A percentile compares a stretch with the other conserved stretches of the same genome.
phyloP scores from a whole-genome alignment of 2,329 filamentous ascomycete species.

The Fusarium aywerte region DNA sequence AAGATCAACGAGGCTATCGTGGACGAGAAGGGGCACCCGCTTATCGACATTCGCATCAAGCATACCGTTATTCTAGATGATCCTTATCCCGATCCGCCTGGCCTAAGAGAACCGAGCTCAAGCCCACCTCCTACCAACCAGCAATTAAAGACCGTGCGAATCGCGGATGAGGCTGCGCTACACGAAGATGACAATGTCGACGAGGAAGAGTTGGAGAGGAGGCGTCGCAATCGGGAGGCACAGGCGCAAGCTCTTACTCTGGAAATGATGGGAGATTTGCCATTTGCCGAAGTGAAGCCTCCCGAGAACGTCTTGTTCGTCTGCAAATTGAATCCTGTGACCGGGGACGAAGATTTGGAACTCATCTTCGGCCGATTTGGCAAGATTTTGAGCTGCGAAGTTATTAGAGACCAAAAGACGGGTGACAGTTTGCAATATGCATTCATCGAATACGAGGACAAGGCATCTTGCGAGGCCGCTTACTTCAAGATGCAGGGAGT shows the following conservation, averaged over 20 bases:
- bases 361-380: slow-evolving; percentile 98
- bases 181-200: slow-evolving; percentile 77
- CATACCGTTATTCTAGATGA: slow-evolving; percentile 94
- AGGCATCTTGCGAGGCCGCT: slow-evolving; percentile 90
- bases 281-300: slow-evolving; percentile 96
- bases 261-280: slow-evolving; percentile 97
- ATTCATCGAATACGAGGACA: slow-evolving; percentile 96
- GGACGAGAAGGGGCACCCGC: slow-evolving; percentile 84
- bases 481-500: slow-evolving; percentile 99
- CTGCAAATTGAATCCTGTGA: slow-evolving; percentile 98
- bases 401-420: slow-evolving; percentile 92
- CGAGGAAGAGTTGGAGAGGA: slow-evolving; percentile 81
- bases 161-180: slow-evolving; percentile 87
- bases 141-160: slow-evolving; percentile 90
- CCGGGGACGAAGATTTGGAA: slow-evolving; percentile 91
- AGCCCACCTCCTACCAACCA: slow-evolving; percentile 85
- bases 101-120: slow-evolving; percentile 78
- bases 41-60: slow-evolving; percentile 94
- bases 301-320: slow-evolving; percentile 98
- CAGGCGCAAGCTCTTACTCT: slow-evolving; percentile 93
- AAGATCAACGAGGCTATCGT: slow-evolving; percentile 92
- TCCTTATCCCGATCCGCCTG: slow-evolving; percentile 84
- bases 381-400: slow-evolving; percentile 93
- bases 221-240: slow-evolving; percentile 87
- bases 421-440: slow-evolving; percentile 97